These are phyloP conservation scores for Lolium perenne DNA, from an alignment of 176 grass and related monocot genomes.

Conservation along the genomic window DNA sequence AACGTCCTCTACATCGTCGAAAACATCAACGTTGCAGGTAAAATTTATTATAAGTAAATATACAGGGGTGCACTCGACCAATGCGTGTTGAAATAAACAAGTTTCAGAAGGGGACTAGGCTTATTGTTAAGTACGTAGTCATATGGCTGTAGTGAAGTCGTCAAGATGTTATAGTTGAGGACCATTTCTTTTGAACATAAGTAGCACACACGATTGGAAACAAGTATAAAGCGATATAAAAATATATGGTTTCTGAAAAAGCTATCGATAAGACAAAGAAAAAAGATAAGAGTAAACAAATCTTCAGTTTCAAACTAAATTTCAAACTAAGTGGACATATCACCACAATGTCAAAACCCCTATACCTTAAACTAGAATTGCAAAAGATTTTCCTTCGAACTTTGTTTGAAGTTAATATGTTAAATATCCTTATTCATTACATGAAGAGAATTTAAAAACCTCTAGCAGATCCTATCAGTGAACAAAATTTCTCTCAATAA, in stretches of 20 bases:
- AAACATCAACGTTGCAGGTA: slow-evolving; percentile 94
- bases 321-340: neutral
- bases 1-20: slow-evolving; percentile 95
- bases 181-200: neutral
- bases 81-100: neutral
- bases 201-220: neutral
- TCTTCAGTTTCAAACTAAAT: neutral
- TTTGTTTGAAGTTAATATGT: neutral
- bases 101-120: neutral
- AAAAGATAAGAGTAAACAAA: too few relatives aligned
- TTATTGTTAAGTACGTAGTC: neutral
- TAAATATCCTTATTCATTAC: neutral
- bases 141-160: neutral
- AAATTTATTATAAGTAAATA: neutral
- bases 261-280: neutral
- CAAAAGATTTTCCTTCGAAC: neutral
- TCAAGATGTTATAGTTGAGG: neutral
- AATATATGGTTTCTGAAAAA: too few relatives aligned
- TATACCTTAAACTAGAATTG: neutral
- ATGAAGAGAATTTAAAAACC: neutral
- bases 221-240: too few relatives aligned
- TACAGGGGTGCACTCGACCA: too few relatives aligned
- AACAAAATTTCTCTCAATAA: neutral
- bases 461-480: neutral
- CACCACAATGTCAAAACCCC: neutral